These are phyloP conservation scores for Lipomyces yarrowii DNA, from an alignment of 1,139 yeast species.

Conservation along the genomic window DNA sequence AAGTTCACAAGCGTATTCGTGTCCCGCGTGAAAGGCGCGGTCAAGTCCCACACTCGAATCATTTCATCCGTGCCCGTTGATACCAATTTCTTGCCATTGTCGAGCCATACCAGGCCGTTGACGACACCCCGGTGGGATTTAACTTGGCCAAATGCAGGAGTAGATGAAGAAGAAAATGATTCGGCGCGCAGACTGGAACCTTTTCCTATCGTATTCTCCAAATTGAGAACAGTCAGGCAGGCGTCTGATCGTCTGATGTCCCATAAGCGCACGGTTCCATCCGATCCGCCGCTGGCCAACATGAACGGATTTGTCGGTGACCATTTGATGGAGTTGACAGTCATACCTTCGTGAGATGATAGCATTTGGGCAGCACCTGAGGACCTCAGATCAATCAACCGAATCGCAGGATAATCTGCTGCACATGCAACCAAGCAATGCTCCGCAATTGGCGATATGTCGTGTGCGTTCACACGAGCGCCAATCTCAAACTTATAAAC, in stretches of 20 bases:
- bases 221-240: conserved; percentile 64
- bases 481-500: conserved; percentile 66
- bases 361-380: conserved; percentile 72
- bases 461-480: conserved; percentile 46
- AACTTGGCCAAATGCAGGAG: conserved; percentile 11
- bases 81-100: conserved; percentile 58
- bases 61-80: conserved; percentile 79
- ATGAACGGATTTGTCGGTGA: conserved; percentile 66
- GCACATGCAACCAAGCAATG: conserved; percentile 66
- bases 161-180: conserved; percentile 18
- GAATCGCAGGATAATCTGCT: conserved; percentile 66
- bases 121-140: conserved; percentile 77
- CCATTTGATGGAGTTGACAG: conserved; percentile 71
- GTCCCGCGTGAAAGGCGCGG: conserved; percentile 42
- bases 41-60: conserved; percentile 72
- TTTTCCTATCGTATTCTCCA: conserved; percentile 39
- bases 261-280: conserved; percentile 64
- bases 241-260: conserved; percentile 71
- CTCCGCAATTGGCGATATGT: conserved; percentile 45
- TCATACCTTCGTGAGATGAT: conserved; percentile 60
- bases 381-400: conserved; percentile 72
- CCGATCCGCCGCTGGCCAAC: conserved; percentile 75
- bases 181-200: conserved; percentile 5
- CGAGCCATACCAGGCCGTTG: conserved; percentile 74
- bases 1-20: conserved; percentile 68